Evolutionary conservation across 1,139 yeast genomes (phyloP).

Genomic region (Candida gigantensis): DNA sequence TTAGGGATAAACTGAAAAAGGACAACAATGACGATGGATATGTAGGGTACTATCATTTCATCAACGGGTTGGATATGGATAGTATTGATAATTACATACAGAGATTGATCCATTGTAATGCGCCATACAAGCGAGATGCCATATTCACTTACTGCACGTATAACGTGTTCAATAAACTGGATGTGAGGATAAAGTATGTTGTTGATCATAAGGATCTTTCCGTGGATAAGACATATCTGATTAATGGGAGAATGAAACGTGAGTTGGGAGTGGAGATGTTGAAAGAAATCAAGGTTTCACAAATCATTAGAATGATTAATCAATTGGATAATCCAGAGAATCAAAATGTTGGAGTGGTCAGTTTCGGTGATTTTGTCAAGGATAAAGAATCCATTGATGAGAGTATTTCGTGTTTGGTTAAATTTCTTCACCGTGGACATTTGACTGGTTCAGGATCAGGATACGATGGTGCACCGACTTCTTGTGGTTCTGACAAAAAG

Average conservation of each 20-base stretch:
- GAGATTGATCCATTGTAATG: conserved; percentile 23
- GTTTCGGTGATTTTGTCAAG: conserved; percentile 24
- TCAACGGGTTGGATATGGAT: conserved; percentile 35
- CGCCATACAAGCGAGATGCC: conserved; percentile 28
- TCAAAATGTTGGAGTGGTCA: conserved; percentile 38
- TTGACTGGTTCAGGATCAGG: conserved; percentile 28
- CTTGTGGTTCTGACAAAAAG: conserved; percentile 31
- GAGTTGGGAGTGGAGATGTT: conserved; percentile 19
- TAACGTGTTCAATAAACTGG: conserved; percentile 50
- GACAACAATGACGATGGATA: conserved; percentile 37
- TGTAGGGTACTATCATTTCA: conserved; percentile 42
- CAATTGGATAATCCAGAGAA: conserved; percentile 37
- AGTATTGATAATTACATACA: conserved; percentile 26
- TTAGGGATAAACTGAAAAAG: conserved; percentile 12
- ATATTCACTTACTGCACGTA: conserved; percentile 52
- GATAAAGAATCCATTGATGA: conserved; percentile 18
- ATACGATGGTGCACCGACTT: conserved; percentile 34
- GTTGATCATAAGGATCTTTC: conserved; percentile 23
- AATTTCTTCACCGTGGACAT: conserved; percentile 29
- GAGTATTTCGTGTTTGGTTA: conserved; percentile 23
- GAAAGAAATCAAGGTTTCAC: conserved; percentile 37
- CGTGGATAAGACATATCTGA: conserved; percentile 33
- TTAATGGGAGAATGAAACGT: conserved; percentile 9
- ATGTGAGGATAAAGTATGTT: conserved; percentile 41
- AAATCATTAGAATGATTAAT: conserved; percentile 31